A percentile compares a stretch with the other conserved stretches of the same genome.
These are phyloP conservation scores for Colletotrichum navitas DNA, from an alignment of 2,329 filamentous ascomycete genomes.

Conservation along the genomic window DNA sequence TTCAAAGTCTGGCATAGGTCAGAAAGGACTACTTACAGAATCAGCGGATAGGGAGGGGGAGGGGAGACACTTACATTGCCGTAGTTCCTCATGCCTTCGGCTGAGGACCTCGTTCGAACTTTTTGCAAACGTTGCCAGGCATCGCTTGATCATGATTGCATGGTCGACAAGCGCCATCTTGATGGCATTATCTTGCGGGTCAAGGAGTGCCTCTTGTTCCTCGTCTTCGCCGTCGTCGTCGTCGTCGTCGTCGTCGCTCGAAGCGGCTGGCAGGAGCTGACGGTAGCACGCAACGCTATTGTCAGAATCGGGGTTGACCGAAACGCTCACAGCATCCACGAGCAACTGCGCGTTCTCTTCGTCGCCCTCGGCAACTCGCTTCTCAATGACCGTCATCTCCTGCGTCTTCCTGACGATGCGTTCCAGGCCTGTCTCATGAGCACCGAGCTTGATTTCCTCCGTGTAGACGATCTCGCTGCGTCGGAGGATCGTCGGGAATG, in stretches of 20 bases:
- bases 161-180: constrained; percentile 90
- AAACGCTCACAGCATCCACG: constrained; percentile 80
- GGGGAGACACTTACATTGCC: constrained; percentile 67
- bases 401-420: constrained; percentile 91
- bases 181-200: constrained; percentile 80
- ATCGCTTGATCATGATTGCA: constrained; percentile 87
- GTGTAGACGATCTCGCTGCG: constrained; percentile 85
- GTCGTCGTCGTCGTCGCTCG: constrained; percentile 37
- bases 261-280: constrained; percentile 72
- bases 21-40: background rate
- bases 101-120: constrained; percentile 71
- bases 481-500: constrained; percentile 91
- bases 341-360: constrained; percentile 76
- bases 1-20: constrained; percentile 66
- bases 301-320: constrained; percentile 80
- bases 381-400: constrained; percentile 83
- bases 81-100: constrained; percentile 69
- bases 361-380: constrained; percentile 78
- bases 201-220: constrained; percentile 62
- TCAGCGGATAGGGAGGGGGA: background rate
- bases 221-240: constrained; percentile 55
- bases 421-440: constrained; percentile 90
- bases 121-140: constrained; percentile 76
- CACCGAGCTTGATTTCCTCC: constrained; percentile 75
- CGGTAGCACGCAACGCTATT: constrained; percentile 84